phyloP scores from a whole-genome alignment of 2,329 filamentous ascomycete species.

The Aspergillus glaucus region DNA sequence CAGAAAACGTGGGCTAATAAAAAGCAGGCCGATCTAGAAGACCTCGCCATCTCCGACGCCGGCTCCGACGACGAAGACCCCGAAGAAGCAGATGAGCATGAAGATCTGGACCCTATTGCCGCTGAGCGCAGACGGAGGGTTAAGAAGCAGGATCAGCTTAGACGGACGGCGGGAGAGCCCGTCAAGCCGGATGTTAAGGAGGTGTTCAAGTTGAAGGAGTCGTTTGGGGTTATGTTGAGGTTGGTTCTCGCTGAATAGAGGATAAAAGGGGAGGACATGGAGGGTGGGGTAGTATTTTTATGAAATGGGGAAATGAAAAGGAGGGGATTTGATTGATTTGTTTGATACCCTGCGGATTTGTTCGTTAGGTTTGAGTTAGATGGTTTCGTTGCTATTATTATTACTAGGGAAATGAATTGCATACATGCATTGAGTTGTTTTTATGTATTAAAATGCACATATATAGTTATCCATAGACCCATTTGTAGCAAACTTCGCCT shows the following conservation, averaged over 20 bases:
- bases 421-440: too few relatives aligned
- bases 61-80: constrained; percentile 60
- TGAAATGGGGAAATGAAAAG: not conserved
- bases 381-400: not conserved
- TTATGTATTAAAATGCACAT: too few relatives aligned
- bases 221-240: constrained; percentile 76
- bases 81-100: constrained; percentile 63
- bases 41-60: constrained; percentile 73
- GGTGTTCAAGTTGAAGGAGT: constrained; percentile 70
- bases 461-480: too few relatives aligned
- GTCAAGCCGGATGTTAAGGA: constrained; percentile 72
- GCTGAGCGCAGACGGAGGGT: constrained; percentile 73
- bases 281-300: too few relatives aligned
- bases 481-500: too few relatives aligned
- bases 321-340: too few relatives aligned
- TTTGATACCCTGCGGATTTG: not conserved
- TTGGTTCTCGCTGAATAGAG: constrained; percentile 67
- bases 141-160: constrained; percentile 71
- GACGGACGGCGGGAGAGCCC: constrained; percentile 76
- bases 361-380: constrained; percentile 3
- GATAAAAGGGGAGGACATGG: not conserved
- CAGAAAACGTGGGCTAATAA: not conserved
- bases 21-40: constrained; percentile 64
- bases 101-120: constrained; percentile 79
- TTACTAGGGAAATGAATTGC: too few relatives aligned